Base-by-base conservation (phyloP, 768 basidiomycete species). In the Amanita rubescens region DNA sequence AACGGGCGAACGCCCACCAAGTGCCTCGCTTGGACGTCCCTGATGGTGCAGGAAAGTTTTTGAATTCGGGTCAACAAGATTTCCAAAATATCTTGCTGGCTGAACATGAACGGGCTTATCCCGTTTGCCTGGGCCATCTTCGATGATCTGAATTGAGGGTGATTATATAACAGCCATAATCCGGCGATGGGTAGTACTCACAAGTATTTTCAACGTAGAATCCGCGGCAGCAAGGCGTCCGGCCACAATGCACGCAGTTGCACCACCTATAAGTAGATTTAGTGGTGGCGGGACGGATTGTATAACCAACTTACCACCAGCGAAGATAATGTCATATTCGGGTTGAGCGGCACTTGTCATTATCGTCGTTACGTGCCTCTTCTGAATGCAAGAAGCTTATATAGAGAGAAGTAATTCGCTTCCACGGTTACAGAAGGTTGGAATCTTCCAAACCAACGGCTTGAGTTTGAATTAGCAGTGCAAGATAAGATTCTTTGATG, bases 181-280 rank as follows among this genome's bases (percentile, higher is more conserved):
- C 30, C 44, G 25, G 27, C 27, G 8, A 4, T 30, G 27, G 5
- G 5, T 30, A 4, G 27, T 3, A 58, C 68, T 49, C 57, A 75
- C 76, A 11, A 86, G 75, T 45, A 86, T 81, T 58, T 71, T 79
- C 47, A 86, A 63, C 3, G 66, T 62, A 0, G 81, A 76, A 38
- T 82, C 76, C 0, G 80, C 78, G 0, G 71, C 71, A 0, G 77
- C 70, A 3, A 87, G 72, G 32, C 82, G 75, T 0, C 77, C 73
- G 9, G 80, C 84, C 15, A 74, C 63, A 8, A 86, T 67, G 57
- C 83, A 83, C 4, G 75, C 80, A n/a, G 75, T 56, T 3, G 80
- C 71, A 30, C 84, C 84, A 34, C 77, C 76, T 77, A 50, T 1
- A 9, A 27, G 15, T n/a, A 4, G 24, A 25, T 46, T 30, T 7